Conservation (phyloP, 768 basidiomycete genomes). For the Boletus sp. region DNA sequence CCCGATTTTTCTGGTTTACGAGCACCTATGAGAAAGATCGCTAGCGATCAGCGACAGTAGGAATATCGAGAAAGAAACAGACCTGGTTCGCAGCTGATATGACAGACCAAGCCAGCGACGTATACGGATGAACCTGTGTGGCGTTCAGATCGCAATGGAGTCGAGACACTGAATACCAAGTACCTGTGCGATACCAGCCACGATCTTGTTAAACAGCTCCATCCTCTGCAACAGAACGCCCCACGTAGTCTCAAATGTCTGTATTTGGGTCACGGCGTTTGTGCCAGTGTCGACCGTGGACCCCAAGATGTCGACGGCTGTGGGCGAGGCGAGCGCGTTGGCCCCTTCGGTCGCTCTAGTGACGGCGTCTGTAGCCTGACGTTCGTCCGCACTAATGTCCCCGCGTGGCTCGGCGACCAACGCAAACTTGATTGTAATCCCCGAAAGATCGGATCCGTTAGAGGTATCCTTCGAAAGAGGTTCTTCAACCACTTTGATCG, state of each 20-base stretch:
- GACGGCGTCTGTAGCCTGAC: background rate
- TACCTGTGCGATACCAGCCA: background rate
- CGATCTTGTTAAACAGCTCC: background rate
- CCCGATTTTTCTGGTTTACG: background rate
- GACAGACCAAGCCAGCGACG: background rate
- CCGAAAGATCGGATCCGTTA: background rate
- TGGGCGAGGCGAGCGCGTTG: background rate
- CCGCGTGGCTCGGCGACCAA: background rate
- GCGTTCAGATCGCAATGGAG: background rate
- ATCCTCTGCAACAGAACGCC: background rate
- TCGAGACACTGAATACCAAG: too few relatives aligned
- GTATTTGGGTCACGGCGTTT: background rate
- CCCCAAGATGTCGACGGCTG: background rate
- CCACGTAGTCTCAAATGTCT: background rate
- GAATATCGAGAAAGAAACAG: background rate
- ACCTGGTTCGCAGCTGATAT: background rate
- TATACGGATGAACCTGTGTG: constrained; percentile 2
- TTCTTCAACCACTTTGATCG: background rate
- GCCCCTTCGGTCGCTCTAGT: background rate
- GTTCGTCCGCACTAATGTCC: background rate
- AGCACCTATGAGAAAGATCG: background rate
- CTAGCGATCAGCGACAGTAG: background rate
- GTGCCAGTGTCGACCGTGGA: background rate
- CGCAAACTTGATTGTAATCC: background rate
- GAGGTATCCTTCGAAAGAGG: background rate